These are phyloP conservation scores for Myxozyma monticola DNA, from an alignment of 805 yeast genomes.

Conservation along the genomic window DNA sequence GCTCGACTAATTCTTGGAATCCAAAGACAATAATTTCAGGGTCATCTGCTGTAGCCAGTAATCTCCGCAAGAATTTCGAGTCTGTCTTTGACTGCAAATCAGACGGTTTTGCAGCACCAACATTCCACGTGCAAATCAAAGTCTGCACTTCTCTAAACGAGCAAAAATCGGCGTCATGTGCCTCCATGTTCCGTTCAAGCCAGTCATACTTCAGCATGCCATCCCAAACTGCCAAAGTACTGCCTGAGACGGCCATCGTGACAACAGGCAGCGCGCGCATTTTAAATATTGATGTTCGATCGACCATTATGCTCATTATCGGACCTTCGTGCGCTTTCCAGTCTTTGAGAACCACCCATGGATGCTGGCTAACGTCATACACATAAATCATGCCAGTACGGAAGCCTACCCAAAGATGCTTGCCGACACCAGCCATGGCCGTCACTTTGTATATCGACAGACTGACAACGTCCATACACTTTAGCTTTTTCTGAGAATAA, in stretches of 20 bases:
- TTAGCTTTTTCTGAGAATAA: slow-evolving; percentile 31
- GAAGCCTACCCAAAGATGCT: slow-evolving; percentile 42
- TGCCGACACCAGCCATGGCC: slow-evolving; percentile 35
- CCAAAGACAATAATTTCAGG: slow-evolving; percentile 82
- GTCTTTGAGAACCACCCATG: slow-evolving; percentile 41
- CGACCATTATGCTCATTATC: slow-evolving; percentile 26
- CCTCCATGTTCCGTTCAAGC: slow-evolving; percentile 36
- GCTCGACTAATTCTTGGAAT: slow-evolving; percentile 84
- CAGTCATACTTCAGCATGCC: slow-evolving; percentile 39
- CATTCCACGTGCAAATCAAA: slow-evolving; percentile 44
- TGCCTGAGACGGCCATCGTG: slow-evolving; percentile 32
- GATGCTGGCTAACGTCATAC: slow-evolving; percentile 35
- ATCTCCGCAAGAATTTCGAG: slow-evolving; percentile 28
- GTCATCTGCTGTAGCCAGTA: slow-evolving; percentile 37
- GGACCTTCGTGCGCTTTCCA: slow-evolving; percentile 43
- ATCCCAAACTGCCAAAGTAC: slow-evolving; percentile 38
- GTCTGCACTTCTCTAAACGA: slow-evolving; percentile 34
- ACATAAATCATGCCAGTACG: slow-evolving; percentile 42
- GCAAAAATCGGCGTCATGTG: slow-evolving; percentile 36
- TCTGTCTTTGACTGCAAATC: slow-evolving; percentile 32
- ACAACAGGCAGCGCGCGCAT: slow-evolving; percentile 33
- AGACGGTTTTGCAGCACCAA: slow-evolving; percentile 42
- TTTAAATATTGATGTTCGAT: slow-evolving; percentile 27
- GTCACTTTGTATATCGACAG: slow-evolving; percentile 36
- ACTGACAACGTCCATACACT: slow-evolving; percentile 37